Evolutionary conservation across 164 flowering plant genomes (phyloP), one percentile per base, ranked within the genome.

Genomic region (Dillenia suffruticosa): DNA sequence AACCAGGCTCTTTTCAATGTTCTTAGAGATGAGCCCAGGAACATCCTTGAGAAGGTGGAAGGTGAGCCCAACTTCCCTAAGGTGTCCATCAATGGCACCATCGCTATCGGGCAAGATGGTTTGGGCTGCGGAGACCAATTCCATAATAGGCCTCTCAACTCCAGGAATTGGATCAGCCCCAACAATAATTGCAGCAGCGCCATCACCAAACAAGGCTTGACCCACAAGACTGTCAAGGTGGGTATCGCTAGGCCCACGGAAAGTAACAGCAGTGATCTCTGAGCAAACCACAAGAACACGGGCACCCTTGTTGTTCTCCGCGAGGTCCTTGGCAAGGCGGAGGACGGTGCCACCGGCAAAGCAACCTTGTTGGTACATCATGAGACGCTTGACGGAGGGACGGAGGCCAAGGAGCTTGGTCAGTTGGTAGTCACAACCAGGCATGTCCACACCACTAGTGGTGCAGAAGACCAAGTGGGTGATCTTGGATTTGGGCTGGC

Each of bases 391-490:
- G 49, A 81, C 80, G 40, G 85, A 78, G 7, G 85, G 81, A 26
- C 81, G 75, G 17, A 81, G 81, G 68, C 83, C 85, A 12, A 81
- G 69, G 56, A 79, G 77, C 76, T 79, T 79, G 56, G 79, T 73
- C 66, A 81, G 79, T 59, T 75, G 81, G 74, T 74, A 79, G 64
- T 81, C 82, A 24, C 72, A 77, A 9, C 82, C 85, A 44, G 85
- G 85, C 81, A 81, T 75, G 81, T 79, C 80, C 9, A 77, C 78
- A 0, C 78, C 83, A 46, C 78, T 75, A 16, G 79, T 79, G 50
- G 85, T 77, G 75, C 83, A 81, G 59, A 81, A 81, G 63, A 81
- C 70, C 12, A 81, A 54, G 72, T 81, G 85, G 75, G 85, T 76
- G 68, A 81, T 79, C 61, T 79, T 77, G 63, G 85, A 76, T 58